These are phyloP conservation scores for Microascus cirrosus DNA, from an alignment of 2,329 filamentous ascomycete genomes.

Conservation along the genomic window DNA sequence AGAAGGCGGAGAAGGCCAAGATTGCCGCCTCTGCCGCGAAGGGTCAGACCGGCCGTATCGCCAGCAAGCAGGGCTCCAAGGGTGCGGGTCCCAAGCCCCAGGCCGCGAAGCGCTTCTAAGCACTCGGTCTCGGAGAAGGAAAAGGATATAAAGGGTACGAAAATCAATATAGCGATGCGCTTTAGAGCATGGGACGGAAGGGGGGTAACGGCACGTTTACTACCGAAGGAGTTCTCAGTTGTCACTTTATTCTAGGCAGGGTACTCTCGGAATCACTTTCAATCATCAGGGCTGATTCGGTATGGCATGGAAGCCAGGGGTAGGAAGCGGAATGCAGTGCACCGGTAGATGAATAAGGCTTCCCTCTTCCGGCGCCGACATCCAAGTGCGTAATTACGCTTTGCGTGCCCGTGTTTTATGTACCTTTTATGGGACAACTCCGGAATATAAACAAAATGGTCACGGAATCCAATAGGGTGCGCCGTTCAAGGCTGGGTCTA, in stretches of 20 bases:
- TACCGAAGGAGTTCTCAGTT: conserved; percentile 4
- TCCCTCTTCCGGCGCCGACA: conserved; percentile 1
- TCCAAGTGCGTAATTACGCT: too few relatives aligned
- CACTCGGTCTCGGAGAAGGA: background rate
- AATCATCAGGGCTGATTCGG: conserved; percentile 11
- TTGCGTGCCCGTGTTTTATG: background rate
- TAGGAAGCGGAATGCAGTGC: conserved; percentile 12
- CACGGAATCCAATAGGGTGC: too few relatives aligned
- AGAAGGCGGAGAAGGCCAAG: conserved; percentile 99
- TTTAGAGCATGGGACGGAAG: background rate
- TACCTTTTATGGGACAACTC: background rate
- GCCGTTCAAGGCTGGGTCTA: too few relatives aligned
- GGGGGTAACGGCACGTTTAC: conserved; percentile 4
- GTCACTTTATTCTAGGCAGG: conserved; percentile 4
- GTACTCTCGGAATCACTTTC: conserved; percentile 3
- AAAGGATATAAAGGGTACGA: conserved; percentile 9
- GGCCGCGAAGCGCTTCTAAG: conserved; percentile 70
- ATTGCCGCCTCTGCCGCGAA: conserved; percentile 60
- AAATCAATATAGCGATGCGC: conserved; percentile 1
- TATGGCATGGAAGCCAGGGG: conserved; percentile 11
- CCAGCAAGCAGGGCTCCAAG: conserved; percentile 96
- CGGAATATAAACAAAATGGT: too few relatives aligned
- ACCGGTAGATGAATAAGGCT: conserved; percentile 26
- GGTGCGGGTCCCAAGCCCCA: conserved; percentile 77
- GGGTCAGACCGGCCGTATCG: conserved; percentile 69